Evolutionary conservation across 495 filamentous ascomycete genomes (phyloP).

Genomic region (Neurospora terricola): DNA sequence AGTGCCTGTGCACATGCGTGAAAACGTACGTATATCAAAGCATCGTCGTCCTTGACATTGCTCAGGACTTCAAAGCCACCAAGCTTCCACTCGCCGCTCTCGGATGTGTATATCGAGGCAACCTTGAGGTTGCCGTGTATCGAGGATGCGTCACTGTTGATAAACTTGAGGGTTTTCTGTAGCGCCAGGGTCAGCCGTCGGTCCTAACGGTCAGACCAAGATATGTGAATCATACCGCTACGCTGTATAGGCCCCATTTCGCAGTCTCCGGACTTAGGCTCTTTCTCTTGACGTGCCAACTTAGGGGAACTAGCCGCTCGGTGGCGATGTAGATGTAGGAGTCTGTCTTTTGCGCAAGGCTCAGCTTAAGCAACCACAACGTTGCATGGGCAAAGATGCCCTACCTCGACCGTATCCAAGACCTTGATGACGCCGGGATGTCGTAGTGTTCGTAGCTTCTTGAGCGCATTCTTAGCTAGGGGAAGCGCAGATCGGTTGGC

Average conservation of each 20-base stretch:
- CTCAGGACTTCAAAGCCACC: constrained; percentile 89
- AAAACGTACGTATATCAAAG: constrained; percentile 66
- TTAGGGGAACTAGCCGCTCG: constrained; percentile 73
- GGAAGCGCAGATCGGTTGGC: constrained; percentile 70
- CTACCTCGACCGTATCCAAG: constrained; percentile 85
- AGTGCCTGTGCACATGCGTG: neutral
- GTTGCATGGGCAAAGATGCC: neutral
- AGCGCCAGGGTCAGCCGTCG: constrained; percentile 4
- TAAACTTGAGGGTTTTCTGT: constrained; percentile 85
- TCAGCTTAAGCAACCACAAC: constrained; percentile 4
- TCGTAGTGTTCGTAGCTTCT: constrained; percentile 81
- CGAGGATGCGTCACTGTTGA: constrained; percentile 85
- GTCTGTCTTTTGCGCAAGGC: constrained; percentile 55
- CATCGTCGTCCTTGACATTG: constrained; percentile 90
- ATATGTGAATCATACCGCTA: constrained; percentile 53
- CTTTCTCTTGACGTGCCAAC: constrained; percentile 78
- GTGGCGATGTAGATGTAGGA: constrained; percentile 91
- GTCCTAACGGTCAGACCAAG: neutral
- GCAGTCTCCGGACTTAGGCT: constrained; percentile 77
- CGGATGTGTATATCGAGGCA: constrained; percentile 79
- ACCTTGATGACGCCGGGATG: constrained; percentile 93
- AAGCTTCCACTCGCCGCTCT: constrained; percentile 96
- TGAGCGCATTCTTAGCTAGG: constrained; percentile 83
- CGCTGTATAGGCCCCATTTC: constrained; percentile 86
- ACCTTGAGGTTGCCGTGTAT: constrained; percentile 79